phyloP scores from a whole-genome alignment of 257 asterid species.

The Ligustrum vulgare region DNA sequence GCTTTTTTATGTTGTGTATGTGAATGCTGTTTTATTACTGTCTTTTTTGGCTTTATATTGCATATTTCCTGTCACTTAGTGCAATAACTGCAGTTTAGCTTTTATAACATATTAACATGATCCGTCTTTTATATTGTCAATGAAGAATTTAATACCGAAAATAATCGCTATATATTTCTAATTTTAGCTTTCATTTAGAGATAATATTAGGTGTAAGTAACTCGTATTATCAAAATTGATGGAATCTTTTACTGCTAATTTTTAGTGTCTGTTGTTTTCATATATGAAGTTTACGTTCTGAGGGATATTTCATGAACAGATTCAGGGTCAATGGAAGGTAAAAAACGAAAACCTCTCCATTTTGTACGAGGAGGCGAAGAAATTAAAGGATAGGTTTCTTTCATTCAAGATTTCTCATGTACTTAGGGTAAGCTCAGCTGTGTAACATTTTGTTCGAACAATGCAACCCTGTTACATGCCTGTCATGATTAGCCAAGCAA shows the following conservation, averaged over 20 bases:
- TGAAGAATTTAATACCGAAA: neutral
- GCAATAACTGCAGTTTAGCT: neutral
- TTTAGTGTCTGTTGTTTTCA: neutral
- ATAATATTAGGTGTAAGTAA: neutral
- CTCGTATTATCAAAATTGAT: neutral
- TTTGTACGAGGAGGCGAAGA: slow-evolving; percentile 70
- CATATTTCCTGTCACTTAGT: neutral
- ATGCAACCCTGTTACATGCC: neutral
- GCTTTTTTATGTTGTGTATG: neutral
- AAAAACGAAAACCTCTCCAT: slow-evolving; percentile 71
- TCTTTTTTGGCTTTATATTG: neutral
- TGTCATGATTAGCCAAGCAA: neutral
- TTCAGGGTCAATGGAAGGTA: slow-evolving; percentile 90
- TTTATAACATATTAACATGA: neutral
- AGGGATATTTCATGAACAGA: slow-evolving; percentile 39
- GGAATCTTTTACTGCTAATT: neutral
- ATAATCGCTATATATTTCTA: neutral
- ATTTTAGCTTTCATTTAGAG: neutral
- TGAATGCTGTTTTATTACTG: neutral
- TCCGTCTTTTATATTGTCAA: neutral
- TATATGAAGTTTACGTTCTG: neutral
- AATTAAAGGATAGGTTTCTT: slow-evolving; percentile 69
- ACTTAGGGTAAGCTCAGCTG: slow-evolving; percentile 59
- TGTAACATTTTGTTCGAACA: neutral
- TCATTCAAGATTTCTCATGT: slow-evolving; percentile 72